phyloP scores from a whole-genome alignment of 108 stramenopile genomes.

The Cyclotella atomus region DNA sequence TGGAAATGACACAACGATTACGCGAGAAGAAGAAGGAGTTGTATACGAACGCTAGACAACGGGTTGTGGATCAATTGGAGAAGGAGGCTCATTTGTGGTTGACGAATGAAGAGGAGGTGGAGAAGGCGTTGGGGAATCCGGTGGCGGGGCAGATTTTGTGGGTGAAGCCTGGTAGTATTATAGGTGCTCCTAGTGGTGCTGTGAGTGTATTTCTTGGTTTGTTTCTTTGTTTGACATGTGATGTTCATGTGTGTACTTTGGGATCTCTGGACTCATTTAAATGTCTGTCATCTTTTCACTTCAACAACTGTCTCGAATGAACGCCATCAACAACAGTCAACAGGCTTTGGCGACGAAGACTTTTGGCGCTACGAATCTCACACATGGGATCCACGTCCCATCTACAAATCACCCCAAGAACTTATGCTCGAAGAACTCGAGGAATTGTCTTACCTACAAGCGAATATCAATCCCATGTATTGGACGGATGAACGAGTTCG shows the following conservation, averaged over 20 bases:
- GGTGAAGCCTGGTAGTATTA: conserved; percentile 63
- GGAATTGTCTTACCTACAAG: conserved; percentile 64
- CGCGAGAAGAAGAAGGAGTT: conserved; percentile 57
- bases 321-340: conserved; percentile 11
- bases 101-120: conserved; percentile 82
- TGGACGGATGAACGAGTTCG: conserved; percentile 77
- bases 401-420: conserved; percentile 68
- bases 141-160: conserved; percentile 74
- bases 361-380: conserved; percentile 86
- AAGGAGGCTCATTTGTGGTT: conserved; percentile 77
- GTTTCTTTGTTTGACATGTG: neutral
- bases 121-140: conserved; percentile 68
- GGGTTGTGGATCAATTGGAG: conserved; percentile 80
- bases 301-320: no score
- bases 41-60: conserved; percentile 60
- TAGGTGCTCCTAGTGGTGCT: conserved; percentile 66
- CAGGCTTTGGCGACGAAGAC: conserved; percentile 68
- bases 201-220: neutral
- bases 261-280: no score
- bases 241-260: neutral
- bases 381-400: conserved; percentile 70
- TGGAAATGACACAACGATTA: conserved; percentile 58
- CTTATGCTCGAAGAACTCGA: conserved; percentile 66
- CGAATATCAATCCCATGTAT: conserved; percentile 65
- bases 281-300: no score